Evolutionary conservation across 495 filamentous ascomycete genomes (phyloP).

Genomic region (Aspergillus kassunensis): DNA sequence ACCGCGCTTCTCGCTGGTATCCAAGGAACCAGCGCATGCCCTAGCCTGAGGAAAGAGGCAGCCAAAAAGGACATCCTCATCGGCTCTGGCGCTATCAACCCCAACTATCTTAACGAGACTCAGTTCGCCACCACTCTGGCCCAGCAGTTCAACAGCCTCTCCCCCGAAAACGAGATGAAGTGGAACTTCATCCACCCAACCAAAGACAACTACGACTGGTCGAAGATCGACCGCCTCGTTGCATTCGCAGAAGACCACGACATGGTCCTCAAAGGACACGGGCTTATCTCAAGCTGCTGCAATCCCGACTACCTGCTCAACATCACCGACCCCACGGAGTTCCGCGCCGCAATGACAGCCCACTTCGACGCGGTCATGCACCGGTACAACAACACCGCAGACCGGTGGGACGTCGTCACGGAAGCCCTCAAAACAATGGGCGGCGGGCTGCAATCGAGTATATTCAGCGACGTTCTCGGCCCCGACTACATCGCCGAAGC

Average conservation of each 20-base stretch:
- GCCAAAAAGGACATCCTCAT: background rate
- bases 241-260: background rate
- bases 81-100: background rate
- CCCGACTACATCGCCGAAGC: background rate
- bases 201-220: background rate
- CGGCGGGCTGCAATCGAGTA: constrained; percentile 5
- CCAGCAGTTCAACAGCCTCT: background rate
- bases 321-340: constrained; percentile 9
- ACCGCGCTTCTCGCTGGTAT: background rate
- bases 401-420: constrained; percentile 16
- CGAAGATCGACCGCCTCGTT: background rate
- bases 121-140: background rate
- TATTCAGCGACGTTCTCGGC: background rate
- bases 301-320: constrained; percentile 15
- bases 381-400: constrained; percentile 8
- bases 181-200: background rate
- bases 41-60: background rate
- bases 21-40: background rate
- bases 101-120: background rate
- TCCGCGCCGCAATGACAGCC: constrained; percentile 7
- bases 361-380: constrained; percentile 6
- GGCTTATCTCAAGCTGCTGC: constrained; percentile 17
- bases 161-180: background rate
- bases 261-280: constrained; percentile 15
- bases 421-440: constrained; percentile 10